Evolutionary conservation across 2,329 filamentous ascomycete species (phyloP).

Genomic region (Claviceps africana): DNA sequence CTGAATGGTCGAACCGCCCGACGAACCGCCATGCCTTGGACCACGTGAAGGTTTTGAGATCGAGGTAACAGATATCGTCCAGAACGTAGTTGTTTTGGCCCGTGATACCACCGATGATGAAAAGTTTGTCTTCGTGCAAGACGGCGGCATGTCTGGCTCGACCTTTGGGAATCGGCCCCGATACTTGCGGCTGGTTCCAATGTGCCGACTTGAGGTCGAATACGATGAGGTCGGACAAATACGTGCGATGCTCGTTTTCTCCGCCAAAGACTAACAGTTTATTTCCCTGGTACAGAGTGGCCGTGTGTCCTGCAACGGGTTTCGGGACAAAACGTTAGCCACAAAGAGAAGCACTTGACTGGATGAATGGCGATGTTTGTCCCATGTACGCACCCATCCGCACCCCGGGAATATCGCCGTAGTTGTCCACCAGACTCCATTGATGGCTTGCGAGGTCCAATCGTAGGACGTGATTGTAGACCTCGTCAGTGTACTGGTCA

Average conservation of each 20-base stretch:
- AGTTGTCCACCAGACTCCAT: constrained; percentile 96
- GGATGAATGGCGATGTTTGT: background rate
- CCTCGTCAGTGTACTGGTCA: constrained; percentile 96
- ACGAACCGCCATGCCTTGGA: constrained; percentile 93
- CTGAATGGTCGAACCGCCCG: constrained; percentile 84
- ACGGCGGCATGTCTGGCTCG: constrained; percentile 87
- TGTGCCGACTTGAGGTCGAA: constrained; percentile 89
- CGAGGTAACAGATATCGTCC: constrained; percentile 92
- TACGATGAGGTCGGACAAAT: constrained; percentile 88
- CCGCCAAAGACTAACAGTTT: constrained; percentile 96
- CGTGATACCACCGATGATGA: constrained; percentile 89
- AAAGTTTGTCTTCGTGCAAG: constrained; percentile 90
- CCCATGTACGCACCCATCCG: constrained; percentile 57
- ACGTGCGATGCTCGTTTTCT: constrained; percentile 93
- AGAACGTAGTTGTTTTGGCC: constrained; percentile 84
- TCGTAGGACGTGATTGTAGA: constrained; percentile 93
- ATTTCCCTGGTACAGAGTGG: constrained; percentile 81
- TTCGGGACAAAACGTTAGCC: constrained; percentile 5
- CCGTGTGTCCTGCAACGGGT: constrained; percentile 68
- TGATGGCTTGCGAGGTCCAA: constrained; percentile 77
- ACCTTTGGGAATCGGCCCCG: constrained; percentile 74
- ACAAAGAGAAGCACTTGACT: background rate
- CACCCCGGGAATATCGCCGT: constrained; percentile 92
- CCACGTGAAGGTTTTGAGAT: constrained; percentile 96
- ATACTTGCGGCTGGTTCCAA: constrained; percentile 85